Evolutionary conservation across 257 asterid species (phyloP).

Genomic region (Solanum chiquidenum): DNA sequence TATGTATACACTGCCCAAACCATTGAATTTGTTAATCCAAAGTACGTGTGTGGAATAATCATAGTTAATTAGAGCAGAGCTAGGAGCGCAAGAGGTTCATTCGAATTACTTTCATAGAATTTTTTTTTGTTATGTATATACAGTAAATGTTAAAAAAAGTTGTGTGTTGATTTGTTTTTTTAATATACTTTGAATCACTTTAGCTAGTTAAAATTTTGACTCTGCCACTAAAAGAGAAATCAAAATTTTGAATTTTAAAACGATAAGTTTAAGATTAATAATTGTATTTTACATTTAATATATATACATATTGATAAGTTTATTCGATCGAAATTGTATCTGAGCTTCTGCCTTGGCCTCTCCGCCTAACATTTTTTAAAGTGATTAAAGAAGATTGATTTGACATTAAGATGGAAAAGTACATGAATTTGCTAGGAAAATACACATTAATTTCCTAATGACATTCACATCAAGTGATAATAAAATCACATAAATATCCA

Average conservation of each 20-base stretch:
- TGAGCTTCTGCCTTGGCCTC: neutral
- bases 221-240: accelerated
- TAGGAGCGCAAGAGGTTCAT: neutral
- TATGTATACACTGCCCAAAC: neutral
- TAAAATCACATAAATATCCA: neutral
- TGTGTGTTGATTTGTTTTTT: neutral
- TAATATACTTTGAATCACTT: neutral
- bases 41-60: neutral
- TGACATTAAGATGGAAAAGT: neutral
- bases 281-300: neutral
- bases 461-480: neutral
- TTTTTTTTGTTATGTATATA: neutral
- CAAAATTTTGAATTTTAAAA: neutral
- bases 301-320: neutral
- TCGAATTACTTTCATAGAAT: neutral
- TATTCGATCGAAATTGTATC: neutral
- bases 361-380: neutral
- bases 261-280: neutral
- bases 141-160: too few relatives aligned
- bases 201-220: neutral
- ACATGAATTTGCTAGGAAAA: neutral
- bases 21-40: neutral
- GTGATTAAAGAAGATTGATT: neutral
- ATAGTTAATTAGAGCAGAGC: neutral
- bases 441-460: neutral